Evolutionary conservation across 257 asterid species (phyloP).

Genomic region (Orobanche coerulescens): DNA sequence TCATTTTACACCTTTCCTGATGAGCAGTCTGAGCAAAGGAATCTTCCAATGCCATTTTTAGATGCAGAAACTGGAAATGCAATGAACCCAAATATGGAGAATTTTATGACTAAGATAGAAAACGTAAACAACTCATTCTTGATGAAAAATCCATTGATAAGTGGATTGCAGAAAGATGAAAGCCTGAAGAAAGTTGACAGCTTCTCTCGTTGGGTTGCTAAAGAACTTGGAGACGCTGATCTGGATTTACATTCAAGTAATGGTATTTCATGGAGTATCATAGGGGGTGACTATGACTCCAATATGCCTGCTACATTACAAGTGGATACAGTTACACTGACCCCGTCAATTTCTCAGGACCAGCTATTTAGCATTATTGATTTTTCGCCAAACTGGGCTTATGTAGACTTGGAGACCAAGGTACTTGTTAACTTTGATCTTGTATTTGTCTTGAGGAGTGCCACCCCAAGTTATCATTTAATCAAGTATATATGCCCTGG

Average conservation of each 20-base stretch:
- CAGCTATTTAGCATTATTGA: slow-evolving; percentile 70
- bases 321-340: slow-evolving; percentile 41
- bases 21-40: slow-evolving; percentile 27
- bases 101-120: slow-evolving; percentile 26
- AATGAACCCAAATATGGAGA: slow-evolving; percentile 35
- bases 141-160: slow-evolving; percentile 47
- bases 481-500: neutral
- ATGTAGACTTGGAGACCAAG: slow-evolving; percentile 44
- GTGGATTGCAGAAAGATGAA: slow-evolving; percentile 46
- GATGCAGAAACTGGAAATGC: slow-evolving; percentile 30
- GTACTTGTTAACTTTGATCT: slow-evolving; percentile 23
- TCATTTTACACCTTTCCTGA: slow-evolving; percentile 28
- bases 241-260: slow-evolving; percentile 39
- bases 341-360: slow-evolving; percentile 61
- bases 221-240: slow-evolving; percentile 59
- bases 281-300: slow-evolving; percentile 49
- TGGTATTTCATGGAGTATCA: slow-evolving; percentile 53
- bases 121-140: slow-evolving; percentile 34
- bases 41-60: slow-evolving; percentile 28
- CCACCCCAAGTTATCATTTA: neutral
- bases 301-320: slow-evolving; percentile 49
- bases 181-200: slow-evolving; percentile 83
- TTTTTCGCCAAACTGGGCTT: slow-evolving; percentile 62
- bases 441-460: neutral
- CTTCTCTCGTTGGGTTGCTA: slow-evolving; percentile 73